phyloP scores from a whole-genome alignment of 768 basidiomycete genomes.

The Rhodocollybia butyracea region DNA sequence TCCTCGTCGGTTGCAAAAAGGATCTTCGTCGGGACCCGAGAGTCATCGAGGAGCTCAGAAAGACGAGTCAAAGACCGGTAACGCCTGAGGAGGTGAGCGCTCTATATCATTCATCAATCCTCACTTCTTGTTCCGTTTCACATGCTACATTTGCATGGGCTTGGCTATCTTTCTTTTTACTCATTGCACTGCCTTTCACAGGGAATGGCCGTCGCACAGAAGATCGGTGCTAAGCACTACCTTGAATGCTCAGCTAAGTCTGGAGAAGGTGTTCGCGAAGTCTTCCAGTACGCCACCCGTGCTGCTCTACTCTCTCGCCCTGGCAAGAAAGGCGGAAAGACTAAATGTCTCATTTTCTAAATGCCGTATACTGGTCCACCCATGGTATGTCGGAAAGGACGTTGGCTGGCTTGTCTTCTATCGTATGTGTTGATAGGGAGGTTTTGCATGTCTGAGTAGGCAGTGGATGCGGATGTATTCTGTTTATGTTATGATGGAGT shows the following conservation, averaged over 20 bases:
- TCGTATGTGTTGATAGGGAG: background rate
- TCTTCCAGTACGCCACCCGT: slow-evolving; percentile 97
- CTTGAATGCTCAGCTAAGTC: slow-evolving; percentile 97
- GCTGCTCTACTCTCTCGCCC: slow-evolving; percentile 74
- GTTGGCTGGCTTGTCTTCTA: background rate
- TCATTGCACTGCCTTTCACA: slow-evolving; percentile 25
- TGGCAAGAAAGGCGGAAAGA: slow-evolving; percentile 40
- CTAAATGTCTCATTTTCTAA: slow-evolving; percentile 27
- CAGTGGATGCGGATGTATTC: background rate
- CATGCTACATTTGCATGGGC: too few relatives aligned
- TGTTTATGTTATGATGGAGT: slow-evolving; percentile 6
- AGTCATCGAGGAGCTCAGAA: slow-evolving; percentile 91
- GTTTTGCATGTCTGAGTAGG: background rate
- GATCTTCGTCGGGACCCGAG: slow-evolving; percentile 92
- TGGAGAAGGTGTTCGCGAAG: slow-evolving; percentile 95
- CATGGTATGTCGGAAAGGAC: background rate
- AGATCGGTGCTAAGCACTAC: slow-evolving; percentile 96
- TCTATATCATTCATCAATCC: background rate
- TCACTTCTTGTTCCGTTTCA: background rate
- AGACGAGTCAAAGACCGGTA: slow-evolving; percentile 93
- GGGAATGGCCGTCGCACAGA: slow-evolving; percentile 93
- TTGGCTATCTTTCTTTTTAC: background rate
- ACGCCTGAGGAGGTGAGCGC: slow-evolving; percentile 81
- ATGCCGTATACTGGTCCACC: background rate
- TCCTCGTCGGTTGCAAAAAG: slow-evolving; percentile 99